Conservation (phyloP, 257 asterid genomes). For the Voacanga thouarsii region DNA sequence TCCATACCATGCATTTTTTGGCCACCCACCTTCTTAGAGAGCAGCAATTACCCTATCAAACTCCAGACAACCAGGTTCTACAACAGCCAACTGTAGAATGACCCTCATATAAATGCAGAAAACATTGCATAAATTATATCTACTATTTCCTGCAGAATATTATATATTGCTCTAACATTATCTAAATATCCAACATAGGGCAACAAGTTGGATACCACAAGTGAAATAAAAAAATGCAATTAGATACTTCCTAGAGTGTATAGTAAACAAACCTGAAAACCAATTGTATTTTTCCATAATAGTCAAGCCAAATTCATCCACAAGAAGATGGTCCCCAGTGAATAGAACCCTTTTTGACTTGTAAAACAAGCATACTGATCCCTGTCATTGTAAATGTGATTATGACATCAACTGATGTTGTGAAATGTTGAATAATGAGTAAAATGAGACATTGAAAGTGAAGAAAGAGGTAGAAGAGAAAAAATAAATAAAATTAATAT, state of each 20-base stretch:
- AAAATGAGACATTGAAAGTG: background rate
- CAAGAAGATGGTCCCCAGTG: conserved; percentile 64
- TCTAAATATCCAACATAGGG: background rate
- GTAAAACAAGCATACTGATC: conserved; percentile 62
- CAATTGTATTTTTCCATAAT: conserved; percentile 48
- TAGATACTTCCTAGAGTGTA: too few species aligned
- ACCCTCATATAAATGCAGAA: background rate
- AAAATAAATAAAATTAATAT: too few species aligned
- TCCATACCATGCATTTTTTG: background rate
- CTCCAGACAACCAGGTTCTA: background rate
- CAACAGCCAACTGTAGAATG: background rate
- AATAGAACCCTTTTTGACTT: conserved; percentile 51
- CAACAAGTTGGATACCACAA: background rate
- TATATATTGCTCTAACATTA: background rate
- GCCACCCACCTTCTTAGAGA: background rate
- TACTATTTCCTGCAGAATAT: background rate
- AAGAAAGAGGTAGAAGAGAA: background rate
- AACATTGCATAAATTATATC: background rate
- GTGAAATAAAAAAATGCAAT: background rate
- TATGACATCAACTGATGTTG: background rate
- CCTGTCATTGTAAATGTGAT: conserved; percentile 39
- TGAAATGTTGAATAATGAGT: background rate
- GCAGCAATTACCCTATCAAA: background rate
- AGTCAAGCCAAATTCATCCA: conserved; percentile 47
- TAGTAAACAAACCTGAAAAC: conserved; percentile 51